phyloP scores from a whole-genome alignment of 2,329 filamentous ascomycete species.

The Akanthomyces muscarius region DNA sequence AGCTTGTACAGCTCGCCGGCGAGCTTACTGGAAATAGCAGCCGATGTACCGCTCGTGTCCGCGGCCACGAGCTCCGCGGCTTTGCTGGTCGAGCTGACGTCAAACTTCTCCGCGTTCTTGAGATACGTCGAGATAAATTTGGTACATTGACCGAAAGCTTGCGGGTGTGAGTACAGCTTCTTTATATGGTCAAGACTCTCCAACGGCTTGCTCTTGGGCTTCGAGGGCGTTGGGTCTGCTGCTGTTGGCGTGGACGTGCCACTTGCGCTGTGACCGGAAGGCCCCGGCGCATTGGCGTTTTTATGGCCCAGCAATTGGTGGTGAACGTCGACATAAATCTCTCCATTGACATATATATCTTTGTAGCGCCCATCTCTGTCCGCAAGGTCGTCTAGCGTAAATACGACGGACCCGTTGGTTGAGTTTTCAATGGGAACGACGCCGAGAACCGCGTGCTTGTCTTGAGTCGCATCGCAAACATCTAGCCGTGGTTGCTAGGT shows the following conservation, averaged over 20 bases:
- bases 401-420: slow-evolving; percentile 86
- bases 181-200: slow-evolving; percentile 57
- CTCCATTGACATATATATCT: slow-evolving; percentile 72
- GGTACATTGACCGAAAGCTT: slow-evolving; percentile 90
- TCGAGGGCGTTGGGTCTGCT: slow-evolving; percentile 40
- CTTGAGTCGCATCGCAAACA: slow-evolving; percentile 75
- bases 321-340: slow-evolving; percentile 82
- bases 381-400: slow-evolving; percentile 84
- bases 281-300: slow-evolving; percentile 14
- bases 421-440: slow-evolving; percentile 96
- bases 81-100: slow-evolving; percentile 79
- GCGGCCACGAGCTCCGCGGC: slow-evolving; percentile 73
- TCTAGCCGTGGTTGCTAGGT: slow-evolving; percentile 42
- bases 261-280: slow-evolving; percentile 26
- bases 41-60: slow-evolving; percentile 55
- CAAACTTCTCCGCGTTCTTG: slow-evolving; percentile 71
- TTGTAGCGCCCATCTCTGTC: slow-evolving; percentile 62
- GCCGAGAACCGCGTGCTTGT: slow-evolving; percentile 60
- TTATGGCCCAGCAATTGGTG: slow-evolving; percentile 73
- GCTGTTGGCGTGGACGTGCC: slow-evolving; percentile 49
- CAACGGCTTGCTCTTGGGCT: slow-evolving; percentile 45
- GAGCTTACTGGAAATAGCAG: slow-evolving; percentile 73
- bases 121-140: slow-evolving; percentile 67
- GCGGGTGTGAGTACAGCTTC: slow-evolving; percentile 86
- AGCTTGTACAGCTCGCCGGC: slow-evolving; percentile 67